Evolutionary conservation across 163 green algal genomes (phyloP).

Genomic region (Scenedesmus sp.): DNA sequence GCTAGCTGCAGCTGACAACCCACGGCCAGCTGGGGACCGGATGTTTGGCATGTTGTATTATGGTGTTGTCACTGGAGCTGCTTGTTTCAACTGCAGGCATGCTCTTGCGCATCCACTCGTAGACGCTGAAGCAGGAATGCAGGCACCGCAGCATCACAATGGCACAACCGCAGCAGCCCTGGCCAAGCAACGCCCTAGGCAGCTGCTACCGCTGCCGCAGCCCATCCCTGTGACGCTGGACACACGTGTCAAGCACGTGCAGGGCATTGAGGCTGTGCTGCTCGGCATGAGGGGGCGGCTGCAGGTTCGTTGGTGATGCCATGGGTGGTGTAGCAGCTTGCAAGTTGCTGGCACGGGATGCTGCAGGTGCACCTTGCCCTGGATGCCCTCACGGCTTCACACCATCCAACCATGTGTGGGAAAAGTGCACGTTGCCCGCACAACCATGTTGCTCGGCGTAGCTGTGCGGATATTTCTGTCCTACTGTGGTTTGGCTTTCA

Average conservation of each 20-base stretch:
- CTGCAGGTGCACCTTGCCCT: not conserved
- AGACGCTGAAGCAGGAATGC: conserved; percentile 25
- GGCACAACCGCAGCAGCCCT: not conserved
- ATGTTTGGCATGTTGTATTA: too few species aligned
- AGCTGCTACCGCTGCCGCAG: conserved; percentile 30
- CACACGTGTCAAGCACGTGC: conserved; percentile 8
- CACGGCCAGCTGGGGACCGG: too few species aligned
- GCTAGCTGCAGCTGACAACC: not conserved
- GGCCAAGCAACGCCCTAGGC: conserved; percentile 36
- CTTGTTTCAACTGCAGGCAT: conserved; percentile 24
- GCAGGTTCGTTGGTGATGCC: conserved; percentile 9
- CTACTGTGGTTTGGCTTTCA: too few species aligned
- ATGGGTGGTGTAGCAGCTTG: not conserved
- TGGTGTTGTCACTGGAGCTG: not conserved
- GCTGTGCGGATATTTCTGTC: too few species aligned
- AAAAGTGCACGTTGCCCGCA: too few species aligned
- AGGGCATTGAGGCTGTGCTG: conserved; percentile 1
- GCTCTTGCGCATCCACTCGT: conserved; percentile 48
- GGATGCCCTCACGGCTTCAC: too few species aligned
- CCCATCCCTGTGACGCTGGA: conserved; percentile 2
- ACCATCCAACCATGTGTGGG: too few species aligned
- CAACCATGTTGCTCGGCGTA: too few species aligned
- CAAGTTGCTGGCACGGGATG: not conserved
- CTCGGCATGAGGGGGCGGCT: conserved; percentile 26
- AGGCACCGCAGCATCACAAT: conserved; percentile 28